phyloP scores from a whole-genome alignment of 2,329 filamentous ascomycete genomes.

The Elsinoe australis region DNA sequence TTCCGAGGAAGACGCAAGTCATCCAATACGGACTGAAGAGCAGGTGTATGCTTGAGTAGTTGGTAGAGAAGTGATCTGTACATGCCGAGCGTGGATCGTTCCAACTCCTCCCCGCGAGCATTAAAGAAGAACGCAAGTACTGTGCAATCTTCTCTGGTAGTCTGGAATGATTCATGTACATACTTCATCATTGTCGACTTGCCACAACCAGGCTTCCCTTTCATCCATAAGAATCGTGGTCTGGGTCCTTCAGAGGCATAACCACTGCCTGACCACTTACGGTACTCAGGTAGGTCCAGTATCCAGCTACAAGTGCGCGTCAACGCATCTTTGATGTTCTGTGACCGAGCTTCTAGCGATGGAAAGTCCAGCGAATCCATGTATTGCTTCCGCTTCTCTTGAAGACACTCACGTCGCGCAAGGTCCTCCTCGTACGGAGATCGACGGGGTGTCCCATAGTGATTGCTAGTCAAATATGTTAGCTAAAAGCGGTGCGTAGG shows the following conservation, averaged over 20 bases:
- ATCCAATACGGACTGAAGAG: background rate
- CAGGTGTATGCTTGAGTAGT: too few species aligned
- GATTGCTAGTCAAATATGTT: too few species aligned
- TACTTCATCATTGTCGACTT: conserved; percentile 35
- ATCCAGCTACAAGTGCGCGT: background rate
- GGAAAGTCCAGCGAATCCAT: background rate
- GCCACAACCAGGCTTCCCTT: conserved; percentile 35
- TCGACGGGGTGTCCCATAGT: too few species aligned
- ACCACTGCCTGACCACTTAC: background rate
- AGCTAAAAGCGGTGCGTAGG: too few species aligned
- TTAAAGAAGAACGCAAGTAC: conserved; percentile 46
- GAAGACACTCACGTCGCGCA: too few species aligned
- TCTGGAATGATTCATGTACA: conserved; percentile 19
- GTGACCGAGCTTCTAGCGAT: background rate
- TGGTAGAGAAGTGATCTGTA: conserved; percentile 46
- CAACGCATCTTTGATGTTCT: background rate
- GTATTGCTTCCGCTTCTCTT: background rate
- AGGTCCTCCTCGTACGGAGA: too few species aligned
- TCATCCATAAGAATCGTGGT: conserved; percentile 35
- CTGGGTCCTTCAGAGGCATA: background rate
- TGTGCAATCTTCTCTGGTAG: conserved; percentile 21
- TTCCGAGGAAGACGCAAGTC: background rate
- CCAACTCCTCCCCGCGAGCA: conserved; percentile 37
- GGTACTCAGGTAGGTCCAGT: background rate
- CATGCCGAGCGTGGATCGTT: conserved; percentile 43